A percentile compares a stretch with the other conserved stretches of the same genome.
These are phyloP conservation scores for Zygosaccharomyces siamensis DNA, from an alignment of 805 yeast genomes.

Conservation along the genomic window DNA sequence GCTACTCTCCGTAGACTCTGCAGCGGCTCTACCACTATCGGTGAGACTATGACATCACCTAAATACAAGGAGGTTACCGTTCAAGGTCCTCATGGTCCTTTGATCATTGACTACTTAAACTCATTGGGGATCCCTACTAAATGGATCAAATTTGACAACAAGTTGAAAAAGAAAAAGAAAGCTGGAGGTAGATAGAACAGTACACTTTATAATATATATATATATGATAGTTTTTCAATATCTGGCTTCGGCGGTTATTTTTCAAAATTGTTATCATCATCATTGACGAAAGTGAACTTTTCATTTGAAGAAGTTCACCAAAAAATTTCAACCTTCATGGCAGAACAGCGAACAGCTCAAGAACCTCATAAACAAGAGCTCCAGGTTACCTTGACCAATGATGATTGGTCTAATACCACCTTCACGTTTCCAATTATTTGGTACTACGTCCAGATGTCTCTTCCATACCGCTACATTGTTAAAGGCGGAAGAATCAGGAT, in stretches of 20 bases:
- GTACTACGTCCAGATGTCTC: slow-evolving; percentile 5
- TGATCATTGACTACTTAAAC: slow-evolving; percentile 53
- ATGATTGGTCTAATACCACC: slow-evolving; percentile 4
- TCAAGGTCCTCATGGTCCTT: slow-evolving; percentile 82
- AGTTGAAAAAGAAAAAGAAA: slow-evolving; percentile 51
- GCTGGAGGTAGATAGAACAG: slow-evolving; percentile 11
- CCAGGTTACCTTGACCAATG: not conserved
- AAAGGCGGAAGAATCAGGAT: slow-evolving; percentile 17
- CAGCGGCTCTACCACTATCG: slow-evolving; percentile 82
- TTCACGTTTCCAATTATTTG: not conserved
- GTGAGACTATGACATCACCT: slow-evolving; percentile 49
- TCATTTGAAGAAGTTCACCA: not conserved
- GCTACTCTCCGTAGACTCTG: slow-evolving; percentile 70
- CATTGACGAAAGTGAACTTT: not conserved
- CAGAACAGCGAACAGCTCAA: not conserved
- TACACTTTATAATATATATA: not conserved
- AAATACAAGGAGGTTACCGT: slow-evolving; percentile 66
- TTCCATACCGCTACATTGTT: slow-evolving; percentile 13
- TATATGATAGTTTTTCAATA: not conserved
- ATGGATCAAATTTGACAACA: slow-evolving; percentile 65
- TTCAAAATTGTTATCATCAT: not conserved
- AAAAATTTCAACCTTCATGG: not conserved
- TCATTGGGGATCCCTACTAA: slow-evolving; percentile 58
- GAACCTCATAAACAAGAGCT: not conserved
- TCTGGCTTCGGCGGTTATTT: not conserved